phyloP scores from a whole-genome alignment of 768 basidiomycete genomes.

The Hortiboletus flavorubellus region DNA sequence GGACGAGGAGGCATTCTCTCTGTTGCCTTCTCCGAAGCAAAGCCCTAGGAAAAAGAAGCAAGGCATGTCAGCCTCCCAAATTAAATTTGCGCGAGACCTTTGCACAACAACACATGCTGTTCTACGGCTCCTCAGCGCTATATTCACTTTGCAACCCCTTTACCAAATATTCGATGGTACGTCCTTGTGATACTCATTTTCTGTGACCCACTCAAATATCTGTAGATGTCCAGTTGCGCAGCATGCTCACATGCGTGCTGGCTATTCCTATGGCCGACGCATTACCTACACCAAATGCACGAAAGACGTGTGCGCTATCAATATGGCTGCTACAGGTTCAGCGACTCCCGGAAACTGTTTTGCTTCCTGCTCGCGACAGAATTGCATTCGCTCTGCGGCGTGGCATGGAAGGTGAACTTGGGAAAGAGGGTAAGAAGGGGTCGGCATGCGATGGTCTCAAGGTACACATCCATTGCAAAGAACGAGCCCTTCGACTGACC shows the following conservation, averaged over 20 bases:
- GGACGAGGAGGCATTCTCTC: constrained; percentile 27
- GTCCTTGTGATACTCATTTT: constrained; percentile 14
- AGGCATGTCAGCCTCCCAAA: constrained; percentile 75
- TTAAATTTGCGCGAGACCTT: constrained; percentile 75
- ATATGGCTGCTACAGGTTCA: constrained; percentile 74
- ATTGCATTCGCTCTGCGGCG: constrained; percentile 71
- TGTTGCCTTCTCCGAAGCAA: constrained; percentile 65
- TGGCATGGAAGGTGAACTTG: constrained; percentile 79
- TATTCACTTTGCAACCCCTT: constrained; percentile 59
- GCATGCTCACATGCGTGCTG: constrained; percentile 60
- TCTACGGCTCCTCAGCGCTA: constrained; percentile 57
- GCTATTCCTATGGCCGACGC: constrained; percentile 68
- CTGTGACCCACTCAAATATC: constrained; percentile 4
- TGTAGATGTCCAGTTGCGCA: constrained; percentile 55
- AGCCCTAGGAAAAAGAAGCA: constrained; percentile 56
- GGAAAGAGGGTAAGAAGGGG: constrained; percentile 88
- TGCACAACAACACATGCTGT: constrained; percentile 71
- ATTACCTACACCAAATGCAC: constrained; percentile 76
- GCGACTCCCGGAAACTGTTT: constrained; percentile 59
- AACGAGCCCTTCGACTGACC: constrained; percentile 9
- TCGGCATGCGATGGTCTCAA: constrained; percentile 74
- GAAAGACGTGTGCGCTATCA: constrained; percentile 80
- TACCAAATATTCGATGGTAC: constrained; percentile 61
- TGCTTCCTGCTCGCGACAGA: constrained; percentile 59
- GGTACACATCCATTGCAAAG: constrained; percentile 38